Percentiles rank a stretch among this genome's conserved stretches.
Evolutionary conservation across 306 rosid genomes (phyloP).

Genomic region (Vachellia collinsii): DNA sequence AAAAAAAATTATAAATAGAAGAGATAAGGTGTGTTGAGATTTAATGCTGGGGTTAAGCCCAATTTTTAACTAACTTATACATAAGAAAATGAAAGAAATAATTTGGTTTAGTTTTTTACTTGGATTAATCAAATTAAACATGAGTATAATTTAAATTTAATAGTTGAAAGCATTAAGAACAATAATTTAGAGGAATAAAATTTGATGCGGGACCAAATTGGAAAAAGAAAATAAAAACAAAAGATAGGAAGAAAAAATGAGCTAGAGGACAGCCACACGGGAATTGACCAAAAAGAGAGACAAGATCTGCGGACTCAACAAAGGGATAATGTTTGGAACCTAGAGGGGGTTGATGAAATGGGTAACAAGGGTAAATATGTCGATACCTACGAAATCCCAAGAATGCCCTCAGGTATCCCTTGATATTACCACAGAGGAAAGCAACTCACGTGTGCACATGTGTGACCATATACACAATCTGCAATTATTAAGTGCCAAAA

Average conservation of each 20-base stretch:
- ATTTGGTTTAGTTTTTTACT: not conserved
- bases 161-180: no score
- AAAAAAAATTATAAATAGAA: no score
- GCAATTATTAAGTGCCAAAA: slow-evolving; percentile 51
- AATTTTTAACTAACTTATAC: no score
- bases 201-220: not conserved
- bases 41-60: no score
- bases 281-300: slow-evolving; percentile 35
- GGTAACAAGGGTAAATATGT: slow-evolving; percentile 19
- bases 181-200: no score
- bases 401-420: slow-evolving; percentile 20
- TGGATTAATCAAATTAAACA: no score
- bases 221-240: not conserved
- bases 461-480: slow-evolving; percentile 32
- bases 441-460: slow-evolving; percentile 49
- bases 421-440: slow-evolving; percentile 16
- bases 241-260: not conserved
- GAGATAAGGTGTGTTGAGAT: no score
- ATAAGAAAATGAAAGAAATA: no score
- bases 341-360: not conserved
- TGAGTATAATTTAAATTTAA: no score
- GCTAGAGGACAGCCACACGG: slow-evolving; percentile 44
- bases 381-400: slow-evolving; percentile 34
- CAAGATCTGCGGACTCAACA: slow-evolving; percentile 29
- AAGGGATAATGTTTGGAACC: not conserved